Evolutionary conservation across 2,329 filamentous ascomycete genomes (phyloP).

Genomic region (Botrytis hyacinthi): DNA sequence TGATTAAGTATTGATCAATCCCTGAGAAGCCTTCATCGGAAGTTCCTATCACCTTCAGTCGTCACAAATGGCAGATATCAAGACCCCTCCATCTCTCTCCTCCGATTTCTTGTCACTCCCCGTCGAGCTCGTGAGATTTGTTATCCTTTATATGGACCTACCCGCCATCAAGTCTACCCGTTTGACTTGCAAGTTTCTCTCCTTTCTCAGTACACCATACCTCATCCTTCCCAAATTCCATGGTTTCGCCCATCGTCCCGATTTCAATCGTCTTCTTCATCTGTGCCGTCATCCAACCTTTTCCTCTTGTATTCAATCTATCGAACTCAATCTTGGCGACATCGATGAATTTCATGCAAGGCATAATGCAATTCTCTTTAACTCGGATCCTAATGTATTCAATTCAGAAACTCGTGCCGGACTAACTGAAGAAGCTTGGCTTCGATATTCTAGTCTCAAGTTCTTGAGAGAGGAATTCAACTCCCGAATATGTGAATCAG

Average conservation of each 20-base stretch:
- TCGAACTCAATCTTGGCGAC: conserved; percentile 34
- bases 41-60: not conserved
- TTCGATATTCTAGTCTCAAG: conserved; percentile 36
- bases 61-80: conserved; percentile 10
- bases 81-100: not conserved
- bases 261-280: conserved; percentile 26
- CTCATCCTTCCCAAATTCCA: conserved; percentile 25
- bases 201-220: conserved; percentile 15
- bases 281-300: conserved; percentile 31
- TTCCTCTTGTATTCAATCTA: conserved; percentile 24
- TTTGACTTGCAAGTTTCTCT: conserved; percentile 16
- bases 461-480: conserved; percentile 34
- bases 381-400: conserved; percentile 31
- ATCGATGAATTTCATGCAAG: conserved; percentile 37
- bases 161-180: conserved; percentile 2
- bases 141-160: conserved; percentile 9
- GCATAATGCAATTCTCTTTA: conserved; percentile 35
- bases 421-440: conserved; percentile 33
- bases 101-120: conserved; percentile 3
- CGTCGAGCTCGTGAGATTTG: not conserved
- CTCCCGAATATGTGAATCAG: conserved; percentile 27
- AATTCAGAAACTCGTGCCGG: conserved; percentile 32
- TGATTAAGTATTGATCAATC: not conserved
- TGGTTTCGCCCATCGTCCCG: conserved; percentile 26
- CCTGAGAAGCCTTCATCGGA: not conserved